phyloP scores from a whole-genome alignment of 345 rosid genomes.

The Populus euphratica region DNA sequence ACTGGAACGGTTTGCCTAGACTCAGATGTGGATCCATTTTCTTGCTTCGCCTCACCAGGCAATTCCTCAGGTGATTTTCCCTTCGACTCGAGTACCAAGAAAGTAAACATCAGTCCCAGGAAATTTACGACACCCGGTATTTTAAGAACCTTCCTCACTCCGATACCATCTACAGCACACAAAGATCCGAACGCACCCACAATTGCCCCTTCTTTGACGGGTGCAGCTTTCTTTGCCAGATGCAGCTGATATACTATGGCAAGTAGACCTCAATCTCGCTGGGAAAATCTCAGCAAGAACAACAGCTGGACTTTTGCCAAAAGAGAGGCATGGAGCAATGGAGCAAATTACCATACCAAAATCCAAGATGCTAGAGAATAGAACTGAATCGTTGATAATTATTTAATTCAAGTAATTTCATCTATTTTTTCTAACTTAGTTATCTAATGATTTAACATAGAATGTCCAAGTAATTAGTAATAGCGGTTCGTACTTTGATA shows the following conservation, averaged over 20 bases:
- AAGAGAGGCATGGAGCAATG: constrained; percentile 59
- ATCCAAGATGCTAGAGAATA: too few species aligned
- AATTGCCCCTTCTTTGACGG: constrained; percentile 67
- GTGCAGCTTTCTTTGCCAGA: constrained; percentile 57
- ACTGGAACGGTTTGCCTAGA: not conserved
- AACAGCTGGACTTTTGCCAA: constrained; percentile 38
- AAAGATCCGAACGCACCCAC: constrained; percentile 73
- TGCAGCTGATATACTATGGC: constrained; percentile 79
- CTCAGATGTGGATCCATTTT: constrained; percentile 7
- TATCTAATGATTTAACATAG: too few species aligned
- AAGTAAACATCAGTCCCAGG: constrained; percentile 38
- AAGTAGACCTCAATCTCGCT: constrained; percentile 66
- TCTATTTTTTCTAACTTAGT: too few species aligned
- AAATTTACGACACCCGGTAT: constrained; percentile 40
- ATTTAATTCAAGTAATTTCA: too few species aligned
- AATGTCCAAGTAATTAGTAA: rapidly evolving
- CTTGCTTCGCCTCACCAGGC: constrained; percentile 43
- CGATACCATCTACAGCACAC: constrained; percentile 44
- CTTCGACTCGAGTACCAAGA: constrained; percentile 46
- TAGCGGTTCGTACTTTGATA: too few species aligned
- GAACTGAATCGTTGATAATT: too few species aligned
- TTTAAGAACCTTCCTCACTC: constrained; percentile 40
- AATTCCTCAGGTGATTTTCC: constrained; percentile 59
- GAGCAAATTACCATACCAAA: constrained; percentile 35
- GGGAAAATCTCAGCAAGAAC: constrained; percentile 84